phyloP scores from a whole-genome alignment of 2,329 filamentous ascomycete genomes.

The Penicillium sp. region DNA sequence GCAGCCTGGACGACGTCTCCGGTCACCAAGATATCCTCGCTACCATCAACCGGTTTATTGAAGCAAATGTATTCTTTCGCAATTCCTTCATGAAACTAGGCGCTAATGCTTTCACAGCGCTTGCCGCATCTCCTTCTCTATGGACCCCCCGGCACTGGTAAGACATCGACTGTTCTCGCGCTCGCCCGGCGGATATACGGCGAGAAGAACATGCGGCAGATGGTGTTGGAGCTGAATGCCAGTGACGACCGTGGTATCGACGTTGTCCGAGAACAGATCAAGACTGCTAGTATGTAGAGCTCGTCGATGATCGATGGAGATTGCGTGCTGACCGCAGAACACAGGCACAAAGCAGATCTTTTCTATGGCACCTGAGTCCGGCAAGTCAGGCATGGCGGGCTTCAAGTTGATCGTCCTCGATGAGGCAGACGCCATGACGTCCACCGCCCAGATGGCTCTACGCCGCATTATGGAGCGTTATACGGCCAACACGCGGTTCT shows the following conservation, averaged over 20 bases:
- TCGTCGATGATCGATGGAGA: not conserved
- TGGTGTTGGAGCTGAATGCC: conserved; percentile 96
- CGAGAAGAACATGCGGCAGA: conserved; percentile 85
- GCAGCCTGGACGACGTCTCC: conserved; percentile 83
- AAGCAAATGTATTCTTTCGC: conserved; percentile 62
- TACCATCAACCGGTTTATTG: conserved; percentile 96
- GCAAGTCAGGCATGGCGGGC: conserved; percentile 54
- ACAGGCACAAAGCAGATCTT: conserved; percentile 88
- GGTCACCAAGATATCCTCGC: conserved; percentile 96
- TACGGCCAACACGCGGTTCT: conserved; percentile 94
- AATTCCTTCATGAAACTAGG: not conserved
- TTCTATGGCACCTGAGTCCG: conserved; percentile 50
- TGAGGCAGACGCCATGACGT: conserved; percentile 99
- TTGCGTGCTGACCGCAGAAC: conserved; percentile 1
- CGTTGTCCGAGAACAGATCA: conserved; percentile 97
- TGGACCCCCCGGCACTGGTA: conserved; percentile 91
- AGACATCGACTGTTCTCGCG: conserved; percentile 93
- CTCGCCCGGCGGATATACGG: conserved; percentile 92
- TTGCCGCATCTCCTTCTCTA: conserved; percentile 95
- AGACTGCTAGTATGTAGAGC: conserved; percentile 67
- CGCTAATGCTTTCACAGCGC: conserved; percentile 45
- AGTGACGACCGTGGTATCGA: conserved; percentile 97
- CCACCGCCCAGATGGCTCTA: conserved; percentile 94
- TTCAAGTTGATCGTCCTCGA: conserved; percentile 98
- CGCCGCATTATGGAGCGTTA: conserved; percentile 99